Percentiles rank a stretch among this genome's conserved stretches.
These are phyloP conservation scores for Solanum chilense DNA, from an alignment of 257 asterid species.

Conservation along the genomic window DNA sequence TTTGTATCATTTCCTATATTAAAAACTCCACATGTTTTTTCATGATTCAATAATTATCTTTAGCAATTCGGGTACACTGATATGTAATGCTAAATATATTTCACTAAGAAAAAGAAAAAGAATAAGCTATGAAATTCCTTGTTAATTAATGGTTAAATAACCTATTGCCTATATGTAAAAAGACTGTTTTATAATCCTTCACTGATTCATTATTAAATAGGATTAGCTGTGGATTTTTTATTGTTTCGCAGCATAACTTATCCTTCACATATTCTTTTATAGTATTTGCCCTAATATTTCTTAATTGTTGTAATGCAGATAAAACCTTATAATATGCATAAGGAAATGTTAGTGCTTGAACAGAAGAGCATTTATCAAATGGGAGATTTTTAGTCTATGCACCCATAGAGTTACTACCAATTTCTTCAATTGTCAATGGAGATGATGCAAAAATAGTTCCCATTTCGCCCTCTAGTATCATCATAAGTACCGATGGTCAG, in stretches of 20 bases:
- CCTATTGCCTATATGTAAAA: neutral
- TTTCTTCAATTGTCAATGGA: conserved; percentile 17
- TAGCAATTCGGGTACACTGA: neutral
- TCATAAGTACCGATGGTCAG: conserved; percentile 45
- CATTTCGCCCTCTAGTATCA: conserved; percentile 53
- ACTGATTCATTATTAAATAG: neutral
- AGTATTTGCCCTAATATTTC: neutral
- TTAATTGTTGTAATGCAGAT: neutral
- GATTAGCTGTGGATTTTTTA: neutral
- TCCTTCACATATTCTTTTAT: neutral
- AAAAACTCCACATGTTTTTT: too few relatives aligned
- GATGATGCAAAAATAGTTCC: conserved; percentile 21
- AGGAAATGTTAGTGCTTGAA: conserved; percentile 51
- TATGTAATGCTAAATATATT: neutral
- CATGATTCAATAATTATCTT: neutral
- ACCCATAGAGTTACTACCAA: conserved; percentile 19
- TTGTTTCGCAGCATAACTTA: neutral
- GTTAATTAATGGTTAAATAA: neutral
- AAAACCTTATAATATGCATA: conserved; percentile 32
- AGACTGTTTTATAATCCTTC: neutral
- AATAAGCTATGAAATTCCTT: neutral
- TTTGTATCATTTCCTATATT: neutral
- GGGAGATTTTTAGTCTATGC: conserved; percentile 43
- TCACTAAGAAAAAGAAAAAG: neutral
- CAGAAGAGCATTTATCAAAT: conserved; percentile 39